Evolutionary conservation across 208 protist species (phyloP).

Genomic region (Naegleria gruberi): DNA sequence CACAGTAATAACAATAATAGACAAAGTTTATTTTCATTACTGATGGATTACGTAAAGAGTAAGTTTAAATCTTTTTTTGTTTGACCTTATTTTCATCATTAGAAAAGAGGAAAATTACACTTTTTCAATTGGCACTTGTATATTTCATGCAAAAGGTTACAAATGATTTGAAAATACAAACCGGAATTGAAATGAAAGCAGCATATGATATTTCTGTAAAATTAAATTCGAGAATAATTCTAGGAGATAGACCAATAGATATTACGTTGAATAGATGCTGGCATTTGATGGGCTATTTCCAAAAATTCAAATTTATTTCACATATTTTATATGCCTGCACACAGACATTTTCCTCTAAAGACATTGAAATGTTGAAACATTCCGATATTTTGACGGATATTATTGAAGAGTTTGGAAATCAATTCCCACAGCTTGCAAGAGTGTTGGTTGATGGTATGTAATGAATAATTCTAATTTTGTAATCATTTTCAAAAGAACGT

Average conservation of each 20-base stretch:
- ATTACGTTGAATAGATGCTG: not conserved
- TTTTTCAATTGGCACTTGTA: not conserved
- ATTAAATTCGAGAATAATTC: not conserved
- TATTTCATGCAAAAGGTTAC: not conserved
- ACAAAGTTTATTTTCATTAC: not conserved
- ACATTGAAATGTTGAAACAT: not conserved
- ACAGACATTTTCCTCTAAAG: not conserved
- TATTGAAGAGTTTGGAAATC: not conserved
- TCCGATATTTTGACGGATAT: not conserved
- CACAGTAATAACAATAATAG: too few species aligned
- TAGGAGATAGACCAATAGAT: not conserved
- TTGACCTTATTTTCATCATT: not conserved
- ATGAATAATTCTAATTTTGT: not conserved
- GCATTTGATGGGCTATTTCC: not conserved
- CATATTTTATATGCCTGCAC: not conserved
- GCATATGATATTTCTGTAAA: not conserved
- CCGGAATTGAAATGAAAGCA: not conserved
- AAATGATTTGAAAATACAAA: not conserved
- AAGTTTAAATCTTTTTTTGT: not conserved
- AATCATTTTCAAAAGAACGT: not conserved
- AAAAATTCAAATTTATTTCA: not conserved
- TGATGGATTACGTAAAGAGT: not conserved
- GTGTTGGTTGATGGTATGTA: not conserved
- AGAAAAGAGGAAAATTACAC: not conserved
- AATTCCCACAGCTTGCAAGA: not conserved